Base-by-base conservation (phyloP, 495 filamentous ascomycete genomes). In the Cercophora samala region DNA sequence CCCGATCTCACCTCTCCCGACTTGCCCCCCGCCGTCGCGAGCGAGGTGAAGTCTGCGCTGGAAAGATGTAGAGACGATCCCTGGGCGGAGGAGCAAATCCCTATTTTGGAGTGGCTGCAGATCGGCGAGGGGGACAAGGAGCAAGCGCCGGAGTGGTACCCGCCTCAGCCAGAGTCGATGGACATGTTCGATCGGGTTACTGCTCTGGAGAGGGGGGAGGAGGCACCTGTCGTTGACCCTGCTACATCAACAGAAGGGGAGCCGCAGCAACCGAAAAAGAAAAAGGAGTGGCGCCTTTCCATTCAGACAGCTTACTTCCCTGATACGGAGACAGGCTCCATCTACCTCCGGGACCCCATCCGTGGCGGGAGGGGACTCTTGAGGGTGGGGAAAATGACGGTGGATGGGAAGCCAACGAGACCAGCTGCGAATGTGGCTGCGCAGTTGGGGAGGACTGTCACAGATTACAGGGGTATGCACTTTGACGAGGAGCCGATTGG, bases 31-130 rank as follows among this genome's bases (percentile, higher is more conserved):
- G 37, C 37, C 37, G 15, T 46, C 37, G 8, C 37, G 13, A 13
- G 3, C 37, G 9, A 46, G 37, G 15, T 46, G 9, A 2, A 8
- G 3, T 46, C 37, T 9, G 37, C 37, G 8, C 15, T 8, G 61
- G 37, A 23, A 80, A 68, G 64, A 17, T 46, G 67, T 5, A 23
- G 13, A 46, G 37, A 46, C 6, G 37, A 46, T 9, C 37, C 37
- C 13, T 46, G 37, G 37, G 37, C 37, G 15, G 37, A 46, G 37
- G 37, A 46, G 37, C 37, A 46, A 46, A 13, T 46, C 37, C 37
- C 15, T 17, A 1, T 46, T 17, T 9, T 46, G 37, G 37, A 46
- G 15, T 46, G 37, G 37, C 37, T 46, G 6, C 37, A 46, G 37
- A 46, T 46, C 37, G 37, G 37, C 29, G 29, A 32, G 37, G 9